Evolutionary conservation across 306 rosid genomes (phyloP).

Genomic region (Dryas octopetala): DNA sequence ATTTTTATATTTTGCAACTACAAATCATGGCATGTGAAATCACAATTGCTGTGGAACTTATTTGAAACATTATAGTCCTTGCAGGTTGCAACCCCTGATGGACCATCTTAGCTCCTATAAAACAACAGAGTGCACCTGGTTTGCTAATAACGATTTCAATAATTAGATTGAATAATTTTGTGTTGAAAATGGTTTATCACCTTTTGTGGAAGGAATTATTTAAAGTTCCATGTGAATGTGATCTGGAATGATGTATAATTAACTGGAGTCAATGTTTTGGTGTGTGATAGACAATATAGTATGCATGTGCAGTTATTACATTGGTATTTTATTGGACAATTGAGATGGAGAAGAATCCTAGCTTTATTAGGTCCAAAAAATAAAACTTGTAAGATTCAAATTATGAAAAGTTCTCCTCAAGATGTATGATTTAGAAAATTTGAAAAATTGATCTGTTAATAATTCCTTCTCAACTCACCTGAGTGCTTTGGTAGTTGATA

Average conservation of each 20-base stretch:
- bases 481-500: constrained; percentile 52
- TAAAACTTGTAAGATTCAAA: background rate
- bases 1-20: no score
- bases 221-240: no score
- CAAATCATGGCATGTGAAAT: no score
- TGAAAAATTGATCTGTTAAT: background rate
- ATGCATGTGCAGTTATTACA: background rate
- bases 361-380: background rate
- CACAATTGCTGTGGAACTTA: background rate
- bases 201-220: no score
- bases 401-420: background rate
- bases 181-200: constrained; percentile 3
- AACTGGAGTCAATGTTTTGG: background rate
- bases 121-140: background rate
- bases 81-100: background rate
- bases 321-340: background rate
- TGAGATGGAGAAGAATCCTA: background rate
- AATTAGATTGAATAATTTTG: background rate
- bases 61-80: background rate
- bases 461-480: constrained; percentile 47
- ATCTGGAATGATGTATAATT: background rate
- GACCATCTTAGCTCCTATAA: background rate
- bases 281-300: background rate
- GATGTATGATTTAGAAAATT: background rate
- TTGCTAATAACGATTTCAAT: background rate